Evolutionary conservation across 2,329 filamentous ascomycete genomes (phyloP).

Genomic region (Zelopaecilomyces penicillatus): DNA sequence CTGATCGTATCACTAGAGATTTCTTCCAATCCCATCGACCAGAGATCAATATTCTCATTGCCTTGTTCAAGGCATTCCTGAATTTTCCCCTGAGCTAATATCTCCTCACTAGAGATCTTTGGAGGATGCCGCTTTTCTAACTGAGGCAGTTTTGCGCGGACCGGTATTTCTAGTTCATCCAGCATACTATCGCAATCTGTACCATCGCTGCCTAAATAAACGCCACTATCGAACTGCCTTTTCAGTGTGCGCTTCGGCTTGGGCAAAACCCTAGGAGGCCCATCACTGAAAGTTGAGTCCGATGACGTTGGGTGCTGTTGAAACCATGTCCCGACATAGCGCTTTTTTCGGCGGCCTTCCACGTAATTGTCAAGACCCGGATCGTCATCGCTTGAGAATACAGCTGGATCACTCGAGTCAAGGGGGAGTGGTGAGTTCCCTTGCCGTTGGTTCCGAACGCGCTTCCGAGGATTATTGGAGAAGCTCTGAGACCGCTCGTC

Average conservation of each 20-base stretch:
- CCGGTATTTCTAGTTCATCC: slow-evolving; percentile 23
- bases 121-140: slow-evolving; percentile 23
- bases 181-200: slow-evolving; percentile 35
- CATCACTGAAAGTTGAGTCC: slow-evolving; percentile 38
- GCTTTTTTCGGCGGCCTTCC: slow-evolving; percentile 48
- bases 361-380: slow-evolving; percentile 58
- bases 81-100: slow-evolving; percentile 37
- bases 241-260: slow-evolving; percentile 44
- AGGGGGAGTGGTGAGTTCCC: slow-evolving; percentile 26
- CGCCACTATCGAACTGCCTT: slow-evolving; percentile 58
- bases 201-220: slow-evolving; percentile 58
- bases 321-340: slow-evolving; percentile 61
- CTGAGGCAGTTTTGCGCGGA: slow-evolving; percentile 29
- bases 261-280: slow-evolving; percentile 17
- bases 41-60: slow-evolving; percentile 52
- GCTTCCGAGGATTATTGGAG: slow-evolving; percentile 32
- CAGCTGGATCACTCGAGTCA: slow-evolving; percentile 61
- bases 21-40: slow-evolving; percentile 43
- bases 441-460: slow-evolving; percentile 22
- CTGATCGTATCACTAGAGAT: slow-evolving; percentile 50
- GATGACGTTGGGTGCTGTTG: slow-evolving; percentile 47
- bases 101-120: slow-evolving; percentile 32
- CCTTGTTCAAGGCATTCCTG: slow-evolving; percentile 49
- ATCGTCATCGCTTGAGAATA: slow-evolving; percentile 68
- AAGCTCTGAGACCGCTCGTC: slow-evolving; percentile 31